Conservation (phyloP, 2,329 filamentous ascomycete species). For the Chaetomium sp. region DNA sequence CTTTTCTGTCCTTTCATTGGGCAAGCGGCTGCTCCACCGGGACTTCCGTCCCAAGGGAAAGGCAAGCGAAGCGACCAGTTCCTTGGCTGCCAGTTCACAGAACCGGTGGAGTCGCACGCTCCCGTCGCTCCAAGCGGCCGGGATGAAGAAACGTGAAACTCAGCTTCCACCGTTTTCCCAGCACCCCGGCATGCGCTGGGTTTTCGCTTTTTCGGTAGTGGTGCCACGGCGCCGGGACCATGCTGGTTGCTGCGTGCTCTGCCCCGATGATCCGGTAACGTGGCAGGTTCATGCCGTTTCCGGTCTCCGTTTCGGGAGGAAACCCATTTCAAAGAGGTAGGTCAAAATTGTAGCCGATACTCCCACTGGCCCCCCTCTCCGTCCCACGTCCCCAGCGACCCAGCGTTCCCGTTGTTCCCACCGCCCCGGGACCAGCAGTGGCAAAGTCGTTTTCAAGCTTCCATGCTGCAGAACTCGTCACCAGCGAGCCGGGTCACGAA, state of each 20-base stretch:
- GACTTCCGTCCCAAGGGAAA: conserved; percentile 15
- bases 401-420: conserved; percentile 2
- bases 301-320: neutral
- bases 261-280: neutral
- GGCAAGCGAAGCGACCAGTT: conserved; percentile 18
- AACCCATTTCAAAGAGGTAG: neutral
- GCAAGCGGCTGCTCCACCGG: conserved; percentile 10
- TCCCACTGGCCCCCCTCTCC: neutral
- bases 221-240: no score
- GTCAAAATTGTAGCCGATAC: neutral
- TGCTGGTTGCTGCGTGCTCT: no score
- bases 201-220: no score
- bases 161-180: neutral
- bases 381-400: neutral
- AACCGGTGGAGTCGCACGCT: conserved; percentile 5
- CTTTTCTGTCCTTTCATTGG: conserved; percentile 11
- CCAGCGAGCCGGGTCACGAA: no score
- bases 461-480: neutral
- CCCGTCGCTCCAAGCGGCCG: conserved; percentile 5
- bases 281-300: neutral
- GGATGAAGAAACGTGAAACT: neutral
- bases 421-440: conserved; percentile 14
- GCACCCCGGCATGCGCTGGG: no score
- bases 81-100: conserved; percentile 2
- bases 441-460: conserved; percentile 5